Percentiles rank a stretch among this genome's conserved stretches.
Evolutionary conservation across 1,284 basidiomycete species (phyloP).

Genomic region (Agroathelia rolfsii): DNA sequence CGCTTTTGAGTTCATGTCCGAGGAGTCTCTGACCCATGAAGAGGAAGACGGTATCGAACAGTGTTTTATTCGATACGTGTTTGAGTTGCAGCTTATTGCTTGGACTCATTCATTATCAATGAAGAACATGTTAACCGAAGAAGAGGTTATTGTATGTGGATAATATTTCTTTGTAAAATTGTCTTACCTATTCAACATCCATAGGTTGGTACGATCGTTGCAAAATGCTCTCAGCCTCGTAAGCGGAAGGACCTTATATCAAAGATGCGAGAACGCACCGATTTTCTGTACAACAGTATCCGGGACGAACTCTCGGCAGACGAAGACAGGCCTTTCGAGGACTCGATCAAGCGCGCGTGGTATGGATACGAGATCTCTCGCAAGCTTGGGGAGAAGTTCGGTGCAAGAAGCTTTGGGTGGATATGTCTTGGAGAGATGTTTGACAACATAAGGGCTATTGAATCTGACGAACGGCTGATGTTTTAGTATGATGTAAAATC

Average conservation of each 20-base stretch:
- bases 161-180: too few species aligned
- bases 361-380: slow-evolving; percentile 49
- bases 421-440: slow-evolving; percentile 50
- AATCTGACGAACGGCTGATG: too few species aligned
- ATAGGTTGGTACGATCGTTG: slow-evolving; percentile 65
- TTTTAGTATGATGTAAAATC: too few species aligned
- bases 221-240: slow-evolving; percentile 48
- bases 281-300: slow-evolving; percentile 43
- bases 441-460: slow-evolving; percentile 30
- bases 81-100: slow-evolving; percentile 40
- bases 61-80: slow-evolving; percentile 35
- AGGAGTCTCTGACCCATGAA: too few species aligned
- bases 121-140: slow-evolving; percentile 41
- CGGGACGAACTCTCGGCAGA: slow-evolving; percentile 34
- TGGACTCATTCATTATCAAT: slow-evolving; percentile 35
- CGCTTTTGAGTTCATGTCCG: too few species aligned
- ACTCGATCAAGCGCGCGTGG: slow-evolving; percentile 45
- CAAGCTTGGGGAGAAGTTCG: slow-evolving; percentile 34
- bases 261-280: slow-evolving; percentile 50
- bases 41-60: too few species aligned
- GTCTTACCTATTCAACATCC: too few species aligned
- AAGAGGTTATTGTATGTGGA: slow-evolving; percentile 47
- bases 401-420: slow-evolving; percentile 58
- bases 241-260: slow-evolving; percentile 51
- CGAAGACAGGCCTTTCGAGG: slow-evolving; percentile 18